Base-by-base conservation (phyloP, 1,284 basidiomycete genomes). In the Fomitiporia mediterranea region DNA sequence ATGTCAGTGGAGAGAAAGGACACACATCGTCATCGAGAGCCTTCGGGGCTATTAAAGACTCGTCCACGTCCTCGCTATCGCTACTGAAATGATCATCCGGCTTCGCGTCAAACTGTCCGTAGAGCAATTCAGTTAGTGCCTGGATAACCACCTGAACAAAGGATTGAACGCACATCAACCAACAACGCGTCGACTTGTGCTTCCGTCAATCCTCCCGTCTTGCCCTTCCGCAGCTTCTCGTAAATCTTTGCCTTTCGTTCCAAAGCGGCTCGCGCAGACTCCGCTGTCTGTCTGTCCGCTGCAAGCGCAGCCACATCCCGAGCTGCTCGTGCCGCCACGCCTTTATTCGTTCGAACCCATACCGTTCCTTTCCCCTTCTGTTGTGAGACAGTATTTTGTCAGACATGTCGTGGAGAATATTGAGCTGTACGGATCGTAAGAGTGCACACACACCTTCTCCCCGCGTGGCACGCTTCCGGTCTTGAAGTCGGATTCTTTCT, bases 241-340 rank as follows among this genome's bases (percentile, higher is more conserved):
- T 97, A 97, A 56, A 88, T 82, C 66, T 80, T 79, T 4, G 91
- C 85, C 68, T 97, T 97, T 46, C 84, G 78, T 68, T 91, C 84
- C 50, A 97, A 70, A 3, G 77, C 78, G 1, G 81, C 80, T 6
- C 81, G 81, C 7, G 85, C 83, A 1, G 79, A 78, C 39, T 91
- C 88, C 6, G 87, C 67, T 0, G 84, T 88, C n/a, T 81, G 80
- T 62, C 75, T 80, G 69, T 78, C 82, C 53, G 86, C 69, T 34
- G 71, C 80, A 60, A 88, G 84, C 3, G 85, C 72, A 65, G 89
- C 84, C 8, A 82, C 64, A 68, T 92, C 89, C 32, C 83, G 78
- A 25, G 74, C 72, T 0, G 81, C 80, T 1, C 89, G 80, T 6
- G 69, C 69, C 7, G 78, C 68, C 19, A 92, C 82, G 15, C 88